These are phyloP conservation scores for Termitomyces sp. DNA, from an alignment of 768 basidiomycete species.

Conservation along the genomic window DNA sequence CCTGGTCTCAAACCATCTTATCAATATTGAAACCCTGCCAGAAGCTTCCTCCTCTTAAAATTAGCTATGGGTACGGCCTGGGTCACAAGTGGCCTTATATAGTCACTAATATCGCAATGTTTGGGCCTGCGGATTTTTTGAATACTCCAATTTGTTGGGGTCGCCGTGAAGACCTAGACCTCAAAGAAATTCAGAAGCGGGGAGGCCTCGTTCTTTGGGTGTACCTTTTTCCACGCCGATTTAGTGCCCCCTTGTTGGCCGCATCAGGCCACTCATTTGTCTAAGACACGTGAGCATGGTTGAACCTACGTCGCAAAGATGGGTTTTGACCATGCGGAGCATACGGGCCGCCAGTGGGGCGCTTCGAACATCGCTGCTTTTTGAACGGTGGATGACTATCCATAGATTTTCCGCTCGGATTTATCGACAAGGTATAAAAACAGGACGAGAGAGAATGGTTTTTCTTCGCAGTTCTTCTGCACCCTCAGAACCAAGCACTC, in stretches of 20 bases:
- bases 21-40: not conserved
- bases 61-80: not conserved
- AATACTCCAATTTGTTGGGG: not conserved
- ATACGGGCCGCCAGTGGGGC: conserved; percentile 8
- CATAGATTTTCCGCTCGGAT: conserved; percentile 1
- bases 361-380: not conserved
- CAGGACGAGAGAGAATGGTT: not conserved
- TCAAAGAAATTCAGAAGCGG: not conserved
- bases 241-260: not conserved
- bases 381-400: not conserved
- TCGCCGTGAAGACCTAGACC: not conserved
- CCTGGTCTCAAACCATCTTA: not conserved
- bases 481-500: not conserved
- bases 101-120: not conserved
- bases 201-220: not conserved
- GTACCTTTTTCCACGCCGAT: not conserved
- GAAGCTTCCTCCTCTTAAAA: not conserved
- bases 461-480: not conserved
- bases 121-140: not conserved
- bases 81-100: not conserved
- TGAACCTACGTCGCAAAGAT: not conserved
- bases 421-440: not conserved
- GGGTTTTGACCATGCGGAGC: not conserved
- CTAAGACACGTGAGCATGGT: not conserved
- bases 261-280: not conserved